Base-by-base conservation (phyloP, 2,329 filamentous ascomycete genomes). In the Fusarium denticulatum region DNA sequence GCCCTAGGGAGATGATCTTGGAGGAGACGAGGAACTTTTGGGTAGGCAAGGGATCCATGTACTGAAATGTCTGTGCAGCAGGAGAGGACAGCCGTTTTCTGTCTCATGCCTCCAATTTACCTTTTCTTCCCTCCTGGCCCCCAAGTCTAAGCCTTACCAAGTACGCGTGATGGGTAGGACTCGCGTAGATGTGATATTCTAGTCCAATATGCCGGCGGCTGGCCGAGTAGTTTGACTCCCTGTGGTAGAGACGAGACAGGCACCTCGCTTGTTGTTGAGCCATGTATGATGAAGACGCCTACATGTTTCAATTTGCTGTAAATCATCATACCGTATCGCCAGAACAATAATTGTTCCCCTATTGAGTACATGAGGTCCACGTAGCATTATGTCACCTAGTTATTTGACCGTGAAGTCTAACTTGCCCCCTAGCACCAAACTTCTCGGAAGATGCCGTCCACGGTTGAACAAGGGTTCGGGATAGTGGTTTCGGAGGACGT, bases 361-460 rank as follows among this genome's bases (percentile, higher is more conserved):
- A 57, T 62, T 58, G n/a, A 53, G 36, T 53, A 52, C 46, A 52
- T 52, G 46, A 39, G 39, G 58, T 28, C 50, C 28, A 68, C 64
- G 57, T 64, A 68, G 56, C 58, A 63, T 62, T 49, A 71, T 63
- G 60, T 56, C 46, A 60, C 64, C 58, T 47, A 40, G 40, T 56
- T 49, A 58, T 65, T 55, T 46, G 45, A 57, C 39, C 39, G n/a
- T 73, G 39, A 62, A 64, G 42, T 71, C 42, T 57, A 66, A 69
- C 39, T 39, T 47, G 47, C 26, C 36, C 28, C 36, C 50, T 52
- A 39, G 34, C 34, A 64, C 42, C 47, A 28, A 55, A 39, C 34
- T 14, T 37, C 36, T 74, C 71, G 71, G 71, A 71, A 74, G 63
- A 65, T 74, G 52, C 71, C 71, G 71, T 26, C 50, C 11, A 36